Evolutionary conservation across 2,329 filamentous ascomycete genomes (phyloP).

Genomic region (Clarireedia monteithiana): DNA sequence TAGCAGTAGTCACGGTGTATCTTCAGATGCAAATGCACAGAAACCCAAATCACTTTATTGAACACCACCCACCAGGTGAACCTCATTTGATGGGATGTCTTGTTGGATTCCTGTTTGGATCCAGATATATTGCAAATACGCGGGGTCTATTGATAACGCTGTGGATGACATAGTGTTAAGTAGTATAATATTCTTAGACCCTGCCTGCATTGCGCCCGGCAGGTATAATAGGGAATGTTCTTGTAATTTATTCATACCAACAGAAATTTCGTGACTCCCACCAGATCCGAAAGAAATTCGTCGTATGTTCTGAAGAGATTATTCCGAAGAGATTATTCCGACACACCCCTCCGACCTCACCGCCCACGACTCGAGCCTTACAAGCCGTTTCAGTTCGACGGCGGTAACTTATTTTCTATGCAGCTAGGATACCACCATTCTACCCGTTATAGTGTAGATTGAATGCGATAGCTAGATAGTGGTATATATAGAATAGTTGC

Average conservation of each 20-base stretch:
- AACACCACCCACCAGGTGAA: too few species aligned
- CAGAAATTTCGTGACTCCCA: background rate
- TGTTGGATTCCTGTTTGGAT: too few species aligned
- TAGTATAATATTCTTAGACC: too few species aligned
- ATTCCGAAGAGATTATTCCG: background rate
- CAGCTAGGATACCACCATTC: conserved; percentile 4
- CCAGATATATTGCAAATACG: too few species aligned
- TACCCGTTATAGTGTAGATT: conserved; percentile 5
- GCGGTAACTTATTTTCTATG: background rate
- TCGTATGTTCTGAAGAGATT: background rate
- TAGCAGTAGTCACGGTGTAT: background rate
- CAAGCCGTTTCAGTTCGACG: background rate
- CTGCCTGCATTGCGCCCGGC: too few species aligned
- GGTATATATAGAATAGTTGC: conserved; percentile 2
- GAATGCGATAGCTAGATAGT: conserved; percentile 6
- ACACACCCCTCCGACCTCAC: background rate
- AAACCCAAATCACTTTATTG: background rate
- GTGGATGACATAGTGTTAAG: too few species aligned
- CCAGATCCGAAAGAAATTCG: conserved; percentile 1
- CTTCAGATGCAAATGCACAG: background rate
- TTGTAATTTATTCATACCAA: background rate
- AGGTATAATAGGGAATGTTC: background rate
- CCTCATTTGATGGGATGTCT: too few species aligned
- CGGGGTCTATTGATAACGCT: too few species aligned
- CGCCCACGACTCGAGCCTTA: conserved; percentile 2